Conservation (phyloP, 805 yeast species). For the Metschnikowia colocasiae region DNA sequence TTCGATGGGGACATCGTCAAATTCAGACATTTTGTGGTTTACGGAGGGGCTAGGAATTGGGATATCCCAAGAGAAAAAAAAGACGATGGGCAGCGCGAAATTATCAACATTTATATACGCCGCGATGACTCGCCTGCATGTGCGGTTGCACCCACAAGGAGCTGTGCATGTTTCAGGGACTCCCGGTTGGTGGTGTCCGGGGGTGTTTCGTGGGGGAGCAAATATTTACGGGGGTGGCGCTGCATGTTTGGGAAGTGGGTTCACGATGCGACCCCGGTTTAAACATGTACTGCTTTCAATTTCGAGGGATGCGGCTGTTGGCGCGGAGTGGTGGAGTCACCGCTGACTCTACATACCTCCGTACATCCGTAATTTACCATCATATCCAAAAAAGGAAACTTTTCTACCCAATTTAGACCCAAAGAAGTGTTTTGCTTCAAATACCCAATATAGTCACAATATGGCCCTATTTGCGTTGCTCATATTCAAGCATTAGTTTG, state of each 20-base stretch:
- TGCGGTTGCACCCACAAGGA: background rate
- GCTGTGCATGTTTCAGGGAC: background rate
- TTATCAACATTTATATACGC: background rate
- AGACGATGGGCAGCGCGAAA: slow-evolving; percentile 3
- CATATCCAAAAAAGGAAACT: background rate
- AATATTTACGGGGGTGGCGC: no score
- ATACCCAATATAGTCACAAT: no score
- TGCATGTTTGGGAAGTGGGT: background rate
- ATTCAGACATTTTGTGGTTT: slow-evolving; percentile 8
- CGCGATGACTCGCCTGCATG: slow-evolving; percentile 5
- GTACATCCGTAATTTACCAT: background rate
- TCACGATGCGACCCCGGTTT: background rate
- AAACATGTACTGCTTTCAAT: background rate
- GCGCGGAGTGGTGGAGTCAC: background rate
- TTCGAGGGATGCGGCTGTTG: slow-evolving; percentile 3
- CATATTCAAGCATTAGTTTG: no score
- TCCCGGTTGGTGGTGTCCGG: background rate
- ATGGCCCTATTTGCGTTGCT: no score
- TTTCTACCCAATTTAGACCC: no score
- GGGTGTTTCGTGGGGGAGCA: background rate
- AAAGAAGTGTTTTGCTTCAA: no score
- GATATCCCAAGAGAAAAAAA: slow-evolving; percentile 6
- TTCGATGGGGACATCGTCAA: slow-evolving; percentile 45
- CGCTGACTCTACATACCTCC: background rate
- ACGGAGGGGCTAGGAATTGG: slow-evolving; percentile 1